phyloP scores from a whole-genome alignment of 176 grass and related monocot genomes.

The Puccinellia tenuiflora region DNA sequence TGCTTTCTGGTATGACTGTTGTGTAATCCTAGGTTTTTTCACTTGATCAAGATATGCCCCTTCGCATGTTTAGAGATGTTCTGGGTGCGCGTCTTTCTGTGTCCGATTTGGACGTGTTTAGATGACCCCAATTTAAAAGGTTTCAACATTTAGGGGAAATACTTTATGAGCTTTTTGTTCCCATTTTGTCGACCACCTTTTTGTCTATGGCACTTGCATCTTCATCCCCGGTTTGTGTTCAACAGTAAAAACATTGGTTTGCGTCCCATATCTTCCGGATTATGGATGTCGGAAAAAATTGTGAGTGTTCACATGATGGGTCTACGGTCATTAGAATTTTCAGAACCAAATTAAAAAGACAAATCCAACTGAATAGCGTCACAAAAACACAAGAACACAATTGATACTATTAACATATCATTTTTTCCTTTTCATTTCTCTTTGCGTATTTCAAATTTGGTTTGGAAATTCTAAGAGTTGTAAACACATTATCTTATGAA shows the following conservation, averaged over 20 bases:
- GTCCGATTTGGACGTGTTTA: background rate
- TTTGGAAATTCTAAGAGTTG: too few species aligned
- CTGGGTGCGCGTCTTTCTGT: background rate
- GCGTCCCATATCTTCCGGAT: background rate
- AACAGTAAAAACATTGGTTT: background rate
- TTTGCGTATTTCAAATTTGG: too few species aligned
- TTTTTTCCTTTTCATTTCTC: too few species aligned
- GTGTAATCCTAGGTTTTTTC: slow-evolving; percentile 23
- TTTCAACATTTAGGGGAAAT: background rate
- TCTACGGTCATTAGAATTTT: too few species aligned
- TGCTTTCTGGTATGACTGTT: slow-evolving; percentile 22
- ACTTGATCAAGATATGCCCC: background rate
- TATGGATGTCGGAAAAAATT: too few species aligned
- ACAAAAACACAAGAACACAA: too few species aligned
- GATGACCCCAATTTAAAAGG: background rate
- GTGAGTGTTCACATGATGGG: too few species aligned
- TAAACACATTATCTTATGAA: too few species aligned
- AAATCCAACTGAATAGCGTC: too few species aligned
- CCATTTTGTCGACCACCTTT: background rate
- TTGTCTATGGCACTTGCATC: background rate
- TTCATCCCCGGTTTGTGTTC: background rate
- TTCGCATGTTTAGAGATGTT: background rate
- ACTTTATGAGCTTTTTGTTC: background rate
- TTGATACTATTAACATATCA: too few species aligned
- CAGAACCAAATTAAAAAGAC: too few species aligned